phyloP scores from a whole-genome alignment of 371 early-diverging fungal genomes.

The Mucor racemosus region DNA sequence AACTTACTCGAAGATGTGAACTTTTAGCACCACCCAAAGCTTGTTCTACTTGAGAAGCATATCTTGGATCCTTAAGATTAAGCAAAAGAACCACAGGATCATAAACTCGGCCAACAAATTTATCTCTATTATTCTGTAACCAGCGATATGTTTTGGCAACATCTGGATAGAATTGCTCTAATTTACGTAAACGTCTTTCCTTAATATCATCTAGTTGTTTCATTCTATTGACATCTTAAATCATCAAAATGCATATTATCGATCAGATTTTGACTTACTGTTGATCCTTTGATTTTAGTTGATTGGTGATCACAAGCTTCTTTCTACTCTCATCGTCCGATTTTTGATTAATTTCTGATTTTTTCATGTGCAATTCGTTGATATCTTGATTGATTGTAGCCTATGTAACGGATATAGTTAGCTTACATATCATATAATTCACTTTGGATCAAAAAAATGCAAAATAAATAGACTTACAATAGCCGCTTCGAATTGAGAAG shows the following conservation, averaged over 20 bases:
- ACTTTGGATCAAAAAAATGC: background rate
- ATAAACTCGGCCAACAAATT: conserved; percentile 75
- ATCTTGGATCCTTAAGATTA: conserved; percentile 65
- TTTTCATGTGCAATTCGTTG: conserved; percentile 4
- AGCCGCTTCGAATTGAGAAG: conserved; percentile 33
- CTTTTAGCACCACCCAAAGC: conserved; percentile 41
- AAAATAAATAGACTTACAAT: conserved; percentile 36
- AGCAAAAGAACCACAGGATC: conserved; percentile 74
- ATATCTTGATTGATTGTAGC: conserved; percentile 17
- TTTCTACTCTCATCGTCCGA: background rate
- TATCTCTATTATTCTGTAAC: conserved; percentile 63
- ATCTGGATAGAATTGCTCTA: conserved; percentile 53
- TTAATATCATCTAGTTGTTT: conserved; percentile 62
- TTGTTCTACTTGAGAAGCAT: conserved; percentile 71
- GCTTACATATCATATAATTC: background rate
- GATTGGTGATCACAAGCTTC: background rate
- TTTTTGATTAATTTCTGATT: background rate
- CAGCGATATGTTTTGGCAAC: conserved; percentile 65
- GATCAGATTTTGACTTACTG: conserved; percentile 20
- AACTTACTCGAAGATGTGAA: conserved; percentile 51
- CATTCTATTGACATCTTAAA: conserved; percentile 34
- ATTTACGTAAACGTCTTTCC: conserved; percentile 45
- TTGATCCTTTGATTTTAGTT: background rate
- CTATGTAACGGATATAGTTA: background rate
- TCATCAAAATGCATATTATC: background rate